Conservation (phyloP, 192 early-diverging fungal genomes). For the Linnemannia schmuckeri region DNA sequence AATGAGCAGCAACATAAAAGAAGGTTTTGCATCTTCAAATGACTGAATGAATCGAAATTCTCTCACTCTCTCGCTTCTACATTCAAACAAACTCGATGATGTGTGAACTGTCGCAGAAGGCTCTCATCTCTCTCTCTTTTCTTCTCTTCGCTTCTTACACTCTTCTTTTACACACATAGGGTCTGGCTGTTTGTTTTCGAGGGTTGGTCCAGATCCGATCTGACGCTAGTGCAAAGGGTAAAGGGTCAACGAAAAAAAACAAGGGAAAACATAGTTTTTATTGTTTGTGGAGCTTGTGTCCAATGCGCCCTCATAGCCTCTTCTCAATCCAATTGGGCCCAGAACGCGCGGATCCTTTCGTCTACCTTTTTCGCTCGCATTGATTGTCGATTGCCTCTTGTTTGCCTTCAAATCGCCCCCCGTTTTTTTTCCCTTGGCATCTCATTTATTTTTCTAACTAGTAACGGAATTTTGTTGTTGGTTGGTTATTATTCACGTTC, state of each 20-base stretch:
- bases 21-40: neutral
- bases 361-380: neutral
- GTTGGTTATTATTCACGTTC: too few species aligned
- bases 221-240: neutral
- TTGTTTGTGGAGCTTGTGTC: neutral
- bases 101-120: neutral
- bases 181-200: neutral
- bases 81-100: neutral
- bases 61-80: neutral
- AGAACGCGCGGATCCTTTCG: constrained; percentile 1
- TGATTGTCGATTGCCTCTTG: neutral
- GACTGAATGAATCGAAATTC: neutral
- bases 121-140: neutral
- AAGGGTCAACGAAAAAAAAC: neutral
- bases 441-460: too few species aligned
- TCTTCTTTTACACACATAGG: neutral
- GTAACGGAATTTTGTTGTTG: too few species aligned
- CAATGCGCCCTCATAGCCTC: neutral
- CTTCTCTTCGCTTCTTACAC: neutral
- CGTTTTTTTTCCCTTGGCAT: neutral
- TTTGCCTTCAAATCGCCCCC: neutral
- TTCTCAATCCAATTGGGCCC: neutral
- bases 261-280: neutral
- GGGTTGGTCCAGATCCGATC: constrained; percentile 1
- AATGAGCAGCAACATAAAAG: neutral